Evolutionary conservation across 352 stramenopile genomes (phyloP), one percentile per base, ranked within the genome.

Genomic region (Phytophthora sp.): DNA sequence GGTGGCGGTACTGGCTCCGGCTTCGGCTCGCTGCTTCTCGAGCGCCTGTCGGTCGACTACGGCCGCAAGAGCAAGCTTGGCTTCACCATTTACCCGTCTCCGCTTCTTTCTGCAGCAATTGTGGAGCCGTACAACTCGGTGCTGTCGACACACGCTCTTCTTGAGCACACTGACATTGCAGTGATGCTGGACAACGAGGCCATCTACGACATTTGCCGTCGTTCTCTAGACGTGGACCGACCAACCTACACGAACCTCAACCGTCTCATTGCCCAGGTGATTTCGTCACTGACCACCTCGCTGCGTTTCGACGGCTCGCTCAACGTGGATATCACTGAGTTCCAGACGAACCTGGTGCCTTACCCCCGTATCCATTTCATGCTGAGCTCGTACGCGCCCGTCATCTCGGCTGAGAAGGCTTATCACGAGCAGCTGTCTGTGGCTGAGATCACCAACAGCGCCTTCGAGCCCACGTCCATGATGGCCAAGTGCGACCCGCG

Each of bases 51-150:
- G 16, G 95, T 99, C 15, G 97, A 99, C 80, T 99, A 99, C 70
- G 94, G 94, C 49, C 90, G 94, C 68, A 99, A 99, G 83, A 97
- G 90, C 56, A 99, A 99, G 85, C 85, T 99, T 16, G 97, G 92
- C n/a, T 99, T 99, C 77, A 95, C 96, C 18, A 95, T 99, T 35
- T 98, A 97, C 75, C 97, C 97, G 20, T 98, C 96, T 66, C 97
- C 97, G 16, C 90, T 99, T 76, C 88, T 99, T 29, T 98, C 94
- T 7, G 98, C 93, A 31, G 95, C 96, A 30, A 95, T 99, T 47
- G 97, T 99, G 6, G 97, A 99, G 77, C 97, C 97, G 8, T 99
- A 99, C 90, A 99, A 99, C 91, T 96, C 87, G 13, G 93, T 98
- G 36, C 82, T 99, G 21, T 98, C 94, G n/a, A 98, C 94, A 23